Base-by-base conservation (phyloP, 176 grass and related monocot genomes). In the Phoenix roebelenii region DNA sequence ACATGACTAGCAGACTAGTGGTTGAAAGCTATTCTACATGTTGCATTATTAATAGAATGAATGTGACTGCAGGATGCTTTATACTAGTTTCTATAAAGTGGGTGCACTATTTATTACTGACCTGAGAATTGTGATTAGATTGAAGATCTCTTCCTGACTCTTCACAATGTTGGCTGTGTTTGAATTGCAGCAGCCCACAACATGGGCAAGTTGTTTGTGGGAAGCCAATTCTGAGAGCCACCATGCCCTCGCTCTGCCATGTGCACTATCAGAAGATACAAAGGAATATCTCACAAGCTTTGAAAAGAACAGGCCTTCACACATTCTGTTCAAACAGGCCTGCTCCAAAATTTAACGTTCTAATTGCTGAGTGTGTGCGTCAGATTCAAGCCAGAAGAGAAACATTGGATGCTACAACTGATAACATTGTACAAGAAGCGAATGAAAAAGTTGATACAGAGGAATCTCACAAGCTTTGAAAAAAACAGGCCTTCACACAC, bases 341-440 rank as follows among this genome's bases (percentile, higher is more conserved):
- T 59, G 35, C 54, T 30, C 85, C 82, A 50, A 89, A 77, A 32
- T 89, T 95, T 35, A 85, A 69, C 65, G 50, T 82, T 49, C 74
- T 95, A 58, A 78, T 95, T 73, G 72, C 85, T 39, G 82, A 95
- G 71, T 77, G 63, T 79, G 79, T 95, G 51, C 76, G 65, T 53
- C 85, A 89, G 68, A 95, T 95, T 58, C 89, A 95, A 80, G 60
- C 80, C 50, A 89, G 72, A 77, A 76, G 85, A 20, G 20, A 20
- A 20, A 20, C 20, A 20, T 20, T 20, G 20, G 20, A 20, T 20
- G 20, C 20, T 20, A 20, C 20, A 20, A 20, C 20, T 20, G 20
- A 20, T 20, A 20, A 20, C 20, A 20, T 20, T 20, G 20, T 20
- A 20, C 20, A 20, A 20, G 20, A 20, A 20, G 20, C 20, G 20